Base-by-base conservation (phyloP, 176 grass and related monocot species). In the Chloris gayana region DNA sequence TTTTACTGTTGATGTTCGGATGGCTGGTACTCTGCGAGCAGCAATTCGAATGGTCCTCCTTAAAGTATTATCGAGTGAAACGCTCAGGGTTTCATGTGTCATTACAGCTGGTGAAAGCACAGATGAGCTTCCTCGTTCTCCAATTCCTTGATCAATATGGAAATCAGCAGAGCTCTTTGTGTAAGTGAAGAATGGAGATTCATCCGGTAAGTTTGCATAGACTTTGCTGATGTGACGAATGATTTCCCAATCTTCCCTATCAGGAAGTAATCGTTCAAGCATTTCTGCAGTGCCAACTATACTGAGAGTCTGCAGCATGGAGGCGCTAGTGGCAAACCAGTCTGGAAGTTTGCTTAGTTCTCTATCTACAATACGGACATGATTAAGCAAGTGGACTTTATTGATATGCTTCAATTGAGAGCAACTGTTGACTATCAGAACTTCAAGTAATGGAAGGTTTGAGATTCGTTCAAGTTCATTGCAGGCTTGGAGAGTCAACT, bases 171-270 rank as follows among this genome's bases (percentile, higher is more conserved):
- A 56, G 26, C 54, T 80, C 47, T 84, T 87, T 79, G 72, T 76
- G 41, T 91, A 91, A n/a, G 89, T 87, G 74, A 91, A 87, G 46
- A 87, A 87, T 42, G 81, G 68, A 39, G 72, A 84, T 79, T 78
- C 62, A 65, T 91, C 78, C 30, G 49, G 56, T 38, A 86, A 84
- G 38, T 87, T 86, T 46, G 72, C 89, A 70, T 87, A 84, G 76
- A 87, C 80, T 75, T 87, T 86, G 29, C 25, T 50, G 37, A 87
- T 84, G 67, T 67, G 76, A 71, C 61, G 41, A 64, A 91, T 87
- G 47, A 81, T 77, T 59, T 46, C 56, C 85, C 85, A 91, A 56
- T 87, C 76, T 80, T 86, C 54, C 30, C 77, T 56, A 39, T 77
- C 54, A 12, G 85, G 71, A 46, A 80, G 42, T 78, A 86, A 87